phyloP scores from a whole-genome alignment of 495 filamentous ascomycete species.

The Achaetomiella virescens region DNA sequence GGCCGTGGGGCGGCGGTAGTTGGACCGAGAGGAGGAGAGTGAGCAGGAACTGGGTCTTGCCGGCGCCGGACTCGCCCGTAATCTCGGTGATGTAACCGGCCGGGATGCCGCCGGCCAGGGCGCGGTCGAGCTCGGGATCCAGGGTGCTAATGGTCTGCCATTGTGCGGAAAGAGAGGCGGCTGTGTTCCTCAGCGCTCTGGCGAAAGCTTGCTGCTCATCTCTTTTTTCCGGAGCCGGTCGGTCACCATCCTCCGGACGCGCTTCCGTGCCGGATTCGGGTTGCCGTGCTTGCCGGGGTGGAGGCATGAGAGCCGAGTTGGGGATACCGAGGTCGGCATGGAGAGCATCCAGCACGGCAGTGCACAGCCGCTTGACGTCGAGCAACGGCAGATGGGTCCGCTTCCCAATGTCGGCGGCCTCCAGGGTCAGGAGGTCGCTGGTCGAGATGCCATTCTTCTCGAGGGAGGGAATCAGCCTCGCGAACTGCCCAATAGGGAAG shows the following conservation, averaged over 20 bases:
- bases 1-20: slow-evolving; percentile 64
- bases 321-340: slow-evolving; percentile 56
- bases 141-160: slow-evolving; percentile 72
- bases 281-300: background rate
- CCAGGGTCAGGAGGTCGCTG: slow-evolving; percentile 79
- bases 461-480: slow-evolving; percentile 70
- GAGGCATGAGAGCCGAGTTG: background rate
- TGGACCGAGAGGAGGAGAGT: slow-evolving; percentile 76
- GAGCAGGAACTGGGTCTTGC: slow-evolving; percentile 92
- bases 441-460: slow-evolving; percentile 70
- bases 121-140: slow-evolving; percentile 64
- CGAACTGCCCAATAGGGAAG: slow-evolving; percentile 63
- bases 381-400: slow-evolving; percentile 75
- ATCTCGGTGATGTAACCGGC: slow-evolving; percentile 81
- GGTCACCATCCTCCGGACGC: slow-evolving; percentile 3
- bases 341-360: slow-evolving; percentile 57
- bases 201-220: slow-evolving; percentile 8
- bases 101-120: slow-evolving; percentile 80
- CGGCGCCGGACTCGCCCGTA: slow-evolving; percentile 88
- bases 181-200: slow-evolving; percentile 28
- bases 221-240: background rate
- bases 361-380: slow-evolving; percentile 65
- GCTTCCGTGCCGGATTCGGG: background rate
- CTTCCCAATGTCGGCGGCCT: slow-evolving; percentile 76
- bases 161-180: slow-evolving; percentile 34